A percentile compares a stretch with the other conserved stretches of the same genome.
Evolutionary conservation across 805 yeast species (phyloP).

Genomic region (Hermanozyma aechmeae): DNA sequence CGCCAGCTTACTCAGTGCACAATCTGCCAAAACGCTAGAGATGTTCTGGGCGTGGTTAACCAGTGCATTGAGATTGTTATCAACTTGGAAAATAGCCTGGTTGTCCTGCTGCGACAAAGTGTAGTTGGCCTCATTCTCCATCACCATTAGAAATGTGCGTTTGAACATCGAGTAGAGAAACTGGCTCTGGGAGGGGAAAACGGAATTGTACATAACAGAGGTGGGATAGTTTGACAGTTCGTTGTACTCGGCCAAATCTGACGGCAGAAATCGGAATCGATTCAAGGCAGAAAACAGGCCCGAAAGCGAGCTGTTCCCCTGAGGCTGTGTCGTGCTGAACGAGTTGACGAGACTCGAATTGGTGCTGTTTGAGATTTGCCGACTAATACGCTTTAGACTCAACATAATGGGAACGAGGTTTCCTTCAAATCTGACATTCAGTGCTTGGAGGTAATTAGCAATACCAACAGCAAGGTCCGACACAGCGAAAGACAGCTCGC

Average conservation of each 20-base stretch:
- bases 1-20: slow-evolving; percentile 3
- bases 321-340: too few species aligned
- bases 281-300: too few species aligned
- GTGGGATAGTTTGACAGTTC: too few species aligned
- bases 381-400: slow-evolving; percentile 37
- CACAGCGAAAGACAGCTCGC: slow-evolving; percentile 21
- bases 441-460: slow-evolving; percentile 9
- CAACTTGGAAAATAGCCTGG: slow-evolving; percentile 1
- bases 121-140: slow-evolving; percentile 8
- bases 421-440: slow-evolving; percentile 27
- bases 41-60: slow-evolving; percentile 1
- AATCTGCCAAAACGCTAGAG: slow-evolving; percentile 1
- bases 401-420: slow-evolving; percentile 22
- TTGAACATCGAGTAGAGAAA: slow-evolving; percentile 19
- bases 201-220: too few species aligned
- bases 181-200: slow-evolving; percentile 18
- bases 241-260: too few species aligned
- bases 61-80: slow-evolving; percentile 5
- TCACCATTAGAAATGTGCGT: slow-evolving; percentile 16
- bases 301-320: too few species aligned
- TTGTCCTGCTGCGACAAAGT: too few species aligned
- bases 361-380: too few species aligned
- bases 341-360: too few species aligned
- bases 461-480: slow-evolving; percentile 13
- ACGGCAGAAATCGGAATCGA: too few species aligned